Evolutionary conservation across 306 rosid species (phyloP).

Genomic region (Begonia masoniana): DNA sequence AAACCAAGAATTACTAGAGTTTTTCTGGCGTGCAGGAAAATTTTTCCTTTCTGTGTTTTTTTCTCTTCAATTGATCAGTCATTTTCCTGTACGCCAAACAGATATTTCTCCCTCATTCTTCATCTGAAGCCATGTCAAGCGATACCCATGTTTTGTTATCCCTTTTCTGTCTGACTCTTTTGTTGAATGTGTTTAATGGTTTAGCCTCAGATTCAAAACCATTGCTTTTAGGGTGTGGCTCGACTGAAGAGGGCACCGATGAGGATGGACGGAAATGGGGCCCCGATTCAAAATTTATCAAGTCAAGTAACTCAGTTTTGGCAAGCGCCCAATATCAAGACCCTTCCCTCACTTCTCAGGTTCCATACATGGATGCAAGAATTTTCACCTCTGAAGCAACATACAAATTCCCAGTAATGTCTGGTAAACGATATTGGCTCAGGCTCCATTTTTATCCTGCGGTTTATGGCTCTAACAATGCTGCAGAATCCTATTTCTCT

Average conservation of each 20-base stretch:
- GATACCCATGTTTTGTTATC: conserved; percentile 10
- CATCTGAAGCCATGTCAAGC: conserved; percentile 17
- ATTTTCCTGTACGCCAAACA: conserved; percentile 48
- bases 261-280: conserved; percentile 27
- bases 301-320: conserved; percentile 7
- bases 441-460: conserved; percentile 41
- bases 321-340: conserved; percentile 26
- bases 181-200: conserved; percentile 1
- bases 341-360: conserved; percentile 25
- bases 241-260: conserved; percentile 14
- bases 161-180: conserved; percentile 2
- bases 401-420: conserved; percentile 22
- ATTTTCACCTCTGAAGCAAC: conserved; percentile 24
- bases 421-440: conserved; percentile 20
- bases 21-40: conserved; percentile 33
- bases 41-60: not conserved
- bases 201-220: conserved; percentile 1
- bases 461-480: conserved; percentile 23
- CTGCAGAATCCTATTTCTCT: conserved; percentile 18
- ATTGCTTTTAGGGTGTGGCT: conserved; percentile 26
- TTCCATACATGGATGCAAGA: conserved; percentile 34
- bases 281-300: conserved; percentile 18
- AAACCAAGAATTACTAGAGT: conserved; percentile 3
- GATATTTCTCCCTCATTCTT: not conserved
- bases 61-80: not conserved